phyloP scores from a whole-genome alignment of 441 rosid genomes.

The Erysimum cheiri region DNA sequence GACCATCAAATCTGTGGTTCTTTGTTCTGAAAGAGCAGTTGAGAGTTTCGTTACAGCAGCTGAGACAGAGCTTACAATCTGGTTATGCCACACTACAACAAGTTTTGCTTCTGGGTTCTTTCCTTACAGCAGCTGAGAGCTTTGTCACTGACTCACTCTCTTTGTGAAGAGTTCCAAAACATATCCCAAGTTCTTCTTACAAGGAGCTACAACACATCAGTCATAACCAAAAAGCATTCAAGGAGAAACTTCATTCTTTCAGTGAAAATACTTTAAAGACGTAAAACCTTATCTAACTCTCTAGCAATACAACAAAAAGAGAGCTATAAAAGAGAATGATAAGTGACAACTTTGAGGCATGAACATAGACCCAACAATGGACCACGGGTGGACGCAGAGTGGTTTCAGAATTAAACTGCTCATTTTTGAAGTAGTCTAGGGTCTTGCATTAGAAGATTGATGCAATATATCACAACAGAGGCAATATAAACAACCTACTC shows the following conservation, averaged over 20 bases:
- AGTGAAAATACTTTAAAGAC: constrained; percentile 52
- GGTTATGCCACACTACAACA: constrained; percentile 22
- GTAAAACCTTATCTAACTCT: constrained; percentile 41
- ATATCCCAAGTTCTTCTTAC: constrained; percentile 41
- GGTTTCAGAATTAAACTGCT: constrained; percentile 47
- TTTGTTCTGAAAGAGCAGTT: constrained; percentile 48
- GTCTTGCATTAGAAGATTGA: constrained; percentile 59
- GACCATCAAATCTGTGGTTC: background rate
- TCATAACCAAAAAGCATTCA: constrained; percentile 49
- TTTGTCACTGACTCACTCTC: constrained; percentile 51
- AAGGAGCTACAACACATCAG: constrained; percentile 11
- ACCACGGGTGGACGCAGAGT: constrained; percentile 41
- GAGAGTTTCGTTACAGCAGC: background rate
- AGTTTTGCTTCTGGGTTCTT: constrained; percentile 45
- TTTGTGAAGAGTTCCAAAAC: constrained; percentile 39
- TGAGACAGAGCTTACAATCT: background rate
- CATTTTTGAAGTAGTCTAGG: constrained; percentile 48
- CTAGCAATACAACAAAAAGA: constrained; percentile 33
- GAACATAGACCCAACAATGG: constrained; percentile 39
- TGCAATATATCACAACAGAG: constrained; percentile 59
- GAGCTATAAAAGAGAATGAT: constrained; percentile 45
- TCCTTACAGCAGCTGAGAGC: constrained; percentile 46
- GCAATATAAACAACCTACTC: constrained; percentile 48
- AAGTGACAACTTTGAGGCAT: constrained; percentile 50
- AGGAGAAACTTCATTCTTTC: constrained; percentile 28